phyloP scores from a whole-genome alignment of 2,329 filamentous ascomycete species.

The Pyricularia pennisetigena region DNA sequence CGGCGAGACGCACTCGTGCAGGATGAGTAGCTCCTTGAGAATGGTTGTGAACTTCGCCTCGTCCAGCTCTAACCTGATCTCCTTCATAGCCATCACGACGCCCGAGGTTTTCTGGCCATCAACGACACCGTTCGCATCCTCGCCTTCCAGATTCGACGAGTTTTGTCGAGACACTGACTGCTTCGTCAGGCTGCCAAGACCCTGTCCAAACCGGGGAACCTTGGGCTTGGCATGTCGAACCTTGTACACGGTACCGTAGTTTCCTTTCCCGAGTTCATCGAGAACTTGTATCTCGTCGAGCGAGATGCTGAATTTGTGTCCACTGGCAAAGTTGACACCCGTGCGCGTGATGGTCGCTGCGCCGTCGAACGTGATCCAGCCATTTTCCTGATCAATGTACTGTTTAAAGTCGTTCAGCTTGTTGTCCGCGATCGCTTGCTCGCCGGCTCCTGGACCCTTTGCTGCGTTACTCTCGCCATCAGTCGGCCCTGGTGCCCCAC shows the following conservation, averaged over 20 bases:
- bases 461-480: constrained; percentile 11
- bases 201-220: constrained; percentile 47
- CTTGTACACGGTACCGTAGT: constrained; percentile 97
- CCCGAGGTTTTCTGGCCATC: constrained; percentile 39
- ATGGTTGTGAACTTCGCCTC: constrained; percentile 96
- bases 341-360: constrained; percentile 83
- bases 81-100: constrained; percentile 97
- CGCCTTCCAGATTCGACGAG: constrained; percentile 3
- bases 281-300: constrained; percentile 90
- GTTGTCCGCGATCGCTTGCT: constrained; percentile 27
- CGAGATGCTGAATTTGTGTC: constrained; percentile 85
- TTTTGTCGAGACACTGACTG: constrained; percentile 23
- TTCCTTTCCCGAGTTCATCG: constrained; percentile 91
- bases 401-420: constrained; percentile 56
- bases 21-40: constrained; percentile 91
- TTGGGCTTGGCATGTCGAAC: constrained; percentile 70
- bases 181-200: constrained; percentile 38
- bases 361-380: constrained; percentile 84
- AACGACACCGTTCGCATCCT: neutral
- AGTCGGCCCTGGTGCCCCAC: constrained; percentile 9
- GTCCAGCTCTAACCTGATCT: constrained; percentile 89
- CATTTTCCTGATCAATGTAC: constrained; percentile 84
- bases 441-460: constrained; percentile 18
- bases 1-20: constrained; percentile 89
- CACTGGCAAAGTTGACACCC: constrained; percentile 87